Percentiles rank a stretch among this genome's conserved stretches.
phyloP scores from a whole-genome alignment of 768 basidiomycete species.

The Wakefieldia striispora region DNA sequence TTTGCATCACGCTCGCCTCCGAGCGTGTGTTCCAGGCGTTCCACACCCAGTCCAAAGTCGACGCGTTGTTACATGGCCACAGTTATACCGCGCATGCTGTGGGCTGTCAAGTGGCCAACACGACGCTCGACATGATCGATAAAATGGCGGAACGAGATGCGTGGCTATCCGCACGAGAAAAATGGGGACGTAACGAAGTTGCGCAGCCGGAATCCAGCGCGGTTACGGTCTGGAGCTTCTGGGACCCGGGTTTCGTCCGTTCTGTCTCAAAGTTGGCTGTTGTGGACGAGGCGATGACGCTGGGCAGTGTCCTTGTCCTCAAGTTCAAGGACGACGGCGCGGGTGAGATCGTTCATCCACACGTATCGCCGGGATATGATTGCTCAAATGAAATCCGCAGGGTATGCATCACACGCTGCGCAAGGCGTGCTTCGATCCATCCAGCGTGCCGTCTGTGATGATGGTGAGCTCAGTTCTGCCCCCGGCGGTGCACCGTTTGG shows the following conservation, averaged over 20 bases:
- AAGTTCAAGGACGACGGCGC: constrained; percentile 57
- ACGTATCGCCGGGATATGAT: background rate
- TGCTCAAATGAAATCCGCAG: constrained; percentile 27
- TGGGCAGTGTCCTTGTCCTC: constrained; percentile 84
- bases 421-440: constrained; percentile 57
- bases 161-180: constrained; percentile 58
- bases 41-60: constrained; percentile 67
- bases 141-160: constrained; percentile 41
- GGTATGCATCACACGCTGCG: constrained; percentile 63
- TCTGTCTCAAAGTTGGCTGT: constrained; percentile 50
- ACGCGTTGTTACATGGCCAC: constrained; percentile 91
- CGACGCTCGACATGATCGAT: constrained; percentile 68
- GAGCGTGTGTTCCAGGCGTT: constrained; percentile 81
- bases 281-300: constrained; percentile 78
- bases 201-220: constrained; percentile 4
- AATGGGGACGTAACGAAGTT: constrained; percentile 46
- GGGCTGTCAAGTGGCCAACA: constrained; percentile 88
- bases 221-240: constrained; percentile 75
- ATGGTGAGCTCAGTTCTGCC: constrained; percentile 35
- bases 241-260: constrained; percentile 72
- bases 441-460: constrained; percentile 28
- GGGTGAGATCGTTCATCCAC: constrained; percentile 40
- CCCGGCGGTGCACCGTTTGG: constrained; percentile 58
- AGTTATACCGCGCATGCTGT: constrained; percentile 94
- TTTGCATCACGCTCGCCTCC: constrained; percentile 81